Evolutionary conservation across 495 filamentous ascomycete genomes (phyloP), one percentile per base, ranked within the genome.

Genomic region (Elasticomyces elasticus): DNA sequence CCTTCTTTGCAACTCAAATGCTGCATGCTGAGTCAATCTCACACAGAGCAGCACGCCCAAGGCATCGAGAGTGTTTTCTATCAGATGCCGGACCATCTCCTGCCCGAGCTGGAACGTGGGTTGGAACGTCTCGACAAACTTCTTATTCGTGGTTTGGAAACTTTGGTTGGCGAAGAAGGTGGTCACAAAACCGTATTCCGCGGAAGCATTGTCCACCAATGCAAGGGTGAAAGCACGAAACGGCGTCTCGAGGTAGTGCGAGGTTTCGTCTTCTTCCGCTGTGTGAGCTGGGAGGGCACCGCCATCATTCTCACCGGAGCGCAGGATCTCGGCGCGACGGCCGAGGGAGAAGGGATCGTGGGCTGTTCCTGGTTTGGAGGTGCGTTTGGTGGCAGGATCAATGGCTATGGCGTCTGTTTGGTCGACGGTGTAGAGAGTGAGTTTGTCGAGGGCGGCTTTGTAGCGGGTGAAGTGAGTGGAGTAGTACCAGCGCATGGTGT

Each of bases 401-500:
- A 94, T 86, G 28, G 87, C 92, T 27, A 98, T 72, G 5, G 89
- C 81, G 65, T 95, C 87, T 58, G 85, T 80, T 62, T 85, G 87
- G 62, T 95, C 92, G 54, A 94, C 76, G 1, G 74, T 69, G 56
- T 94, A 87, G 12, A 95, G 62, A 60, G 86, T 89, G 57, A 97
- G 75, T 64, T 89, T 94, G 52, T 84, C 82, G 0, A 98, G 78
- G 0, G 90, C 79, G 54, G 82, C 80, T 48, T 84, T 78, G 66
- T 97, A 98, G 17, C 91, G 86, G 3, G 80, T 83, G 66, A 98
- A 98, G 67, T 96, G 83, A 54, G 84, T 91, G 35, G 82, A 71
- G 63, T 97, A 97, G 62, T 98, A 98, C 92, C 92, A 98, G 41
- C 89, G 80, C 91, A 98, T 96, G 7, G 92, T 98, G 70, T 96